phyloP scores from a whole-genome alignment of 2,329 filamentous ascomycete genomes.

The Colletotrichum acutatum region DNA sequence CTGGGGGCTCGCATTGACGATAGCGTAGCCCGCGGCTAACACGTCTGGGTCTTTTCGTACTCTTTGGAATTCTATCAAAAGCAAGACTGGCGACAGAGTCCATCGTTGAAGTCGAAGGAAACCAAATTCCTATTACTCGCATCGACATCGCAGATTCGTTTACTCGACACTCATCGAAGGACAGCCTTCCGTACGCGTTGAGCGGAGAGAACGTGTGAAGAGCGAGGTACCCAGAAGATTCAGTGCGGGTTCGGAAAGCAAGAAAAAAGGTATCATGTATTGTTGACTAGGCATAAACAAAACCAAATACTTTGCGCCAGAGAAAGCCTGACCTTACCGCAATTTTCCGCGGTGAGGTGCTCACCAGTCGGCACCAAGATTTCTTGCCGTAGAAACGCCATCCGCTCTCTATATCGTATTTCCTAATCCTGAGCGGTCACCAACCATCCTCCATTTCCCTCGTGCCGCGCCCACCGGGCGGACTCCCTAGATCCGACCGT shows the following conservation, averaged over 20 bases:
- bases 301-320: neutral
- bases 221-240: neutral
- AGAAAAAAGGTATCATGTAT: conserved; percentile 4
- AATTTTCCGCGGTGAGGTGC: neutral
- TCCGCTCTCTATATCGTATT: conserved; percentile 15
- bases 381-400: neutral
- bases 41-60: too few species aligned
- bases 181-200: too few species aligned
- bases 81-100: neutral
- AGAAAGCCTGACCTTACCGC: neutral
- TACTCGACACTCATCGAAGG: neutral
- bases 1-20: too few species aligned
- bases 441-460: neutral
- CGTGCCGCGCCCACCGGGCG: neutral
- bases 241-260: too few species aligned
- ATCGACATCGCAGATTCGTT: neutral
- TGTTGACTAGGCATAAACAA: neutral
- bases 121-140: neutral
- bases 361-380: neutral
- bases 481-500: neutral
- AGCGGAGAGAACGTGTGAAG: too few species aligned
- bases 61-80: too few species aligned
- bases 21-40: too few species aligned
- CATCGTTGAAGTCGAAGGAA: neutral
- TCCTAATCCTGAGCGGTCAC: neutral